Conservation (phyloP, 2,329 filamentous ascomycete genomes). For the Aspergillus sp. region DNA sequence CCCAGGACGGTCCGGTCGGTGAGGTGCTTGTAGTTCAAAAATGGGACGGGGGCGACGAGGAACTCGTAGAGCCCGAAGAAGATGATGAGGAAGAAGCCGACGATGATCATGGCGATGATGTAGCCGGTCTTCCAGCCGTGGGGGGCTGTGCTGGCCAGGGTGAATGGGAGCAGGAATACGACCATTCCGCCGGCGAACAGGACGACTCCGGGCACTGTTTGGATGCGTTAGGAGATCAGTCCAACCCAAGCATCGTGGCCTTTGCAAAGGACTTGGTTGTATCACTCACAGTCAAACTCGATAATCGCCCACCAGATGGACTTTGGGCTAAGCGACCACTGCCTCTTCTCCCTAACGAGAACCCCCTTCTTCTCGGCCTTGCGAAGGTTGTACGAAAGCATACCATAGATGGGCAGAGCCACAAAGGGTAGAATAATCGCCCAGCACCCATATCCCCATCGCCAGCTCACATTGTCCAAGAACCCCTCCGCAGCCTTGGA, state of each 20-base stretch:
- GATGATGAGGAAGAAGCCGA: conserved; percentile 60
- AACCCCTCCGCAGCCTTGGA: conserved; percentile 58
- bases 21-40: conserved; percentile 58
- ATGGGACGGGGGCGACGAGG: conserved; percentile 56
- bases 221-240: background rate
- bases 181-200: conserved; percentile 64
- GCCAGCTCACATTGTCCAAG: conserved; percentile 54
- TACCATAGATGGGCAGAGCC: conserved; percentile 58
- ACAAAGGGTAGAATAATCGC: conserved; percentile 64
- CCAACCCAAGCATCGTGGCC: no score
- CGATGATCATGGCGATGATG: conserved; percentile 56
- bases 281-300: conserved; percentile 61
- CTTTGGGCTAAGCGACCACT: conserved; percentile 50
- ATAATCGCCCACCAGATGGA: conserved; percentile 58
- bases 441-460: conserved; percentile 68
- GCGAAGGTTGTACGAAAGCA: conserved; percentile 59
- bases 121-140: conserved; percentile 49
- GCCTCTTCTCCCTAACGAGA: conserved; percentile 45
- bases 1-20: conserved; percentile 26
- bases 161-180: conserved; percentile 69
- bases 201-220: conserved; percentile 61
- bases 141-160: conserved; percentile 48
- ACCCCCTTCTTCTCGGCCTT: conserved; percentile 63
- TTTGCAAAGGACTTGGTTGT: background rate
- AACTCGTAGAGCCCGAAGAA: conserved; percentile 59